Conservation (phyloP, 345 rosid genomes). For the Citropsis articulata region DNA sequence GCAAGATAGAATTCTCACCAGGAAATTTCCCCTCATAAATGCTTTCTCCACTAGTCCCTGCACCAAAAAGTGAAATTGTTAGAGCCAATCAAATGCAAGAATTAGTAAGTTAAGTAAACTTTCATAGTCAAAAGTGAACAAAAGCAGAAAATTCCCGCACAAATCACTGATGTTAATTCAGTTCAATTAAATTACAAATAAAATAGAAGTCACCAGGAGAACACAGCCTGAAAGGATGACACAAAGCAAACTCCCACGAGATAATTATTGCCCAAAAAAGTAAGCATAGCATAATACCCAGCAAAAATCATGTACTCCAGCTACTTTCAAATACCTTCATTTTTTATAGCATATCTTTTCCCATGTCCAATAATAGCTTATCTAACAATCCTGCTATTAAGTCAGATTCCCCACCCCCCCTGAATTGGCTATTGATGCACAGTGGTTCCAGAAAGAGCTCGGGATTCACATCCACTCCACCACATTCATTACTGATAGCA, state of each 20-base stretch:
- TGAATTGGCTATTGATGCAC: background rate
- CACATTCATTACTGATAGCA: background rate
- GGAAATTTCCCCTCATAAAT: conserved; percentile 85
- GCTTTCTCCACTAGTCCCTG: conserved; percentile 94
- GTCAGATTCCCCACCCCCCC: background rate
- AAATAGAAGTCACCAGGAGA: background rate
- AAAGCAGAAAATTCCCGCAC: background rate
- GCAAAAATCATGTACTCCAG: background rate
- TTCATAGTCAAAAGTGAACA: background rate
- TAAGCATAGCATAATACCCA: background rate
- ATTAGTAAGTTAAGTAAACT: background rate
- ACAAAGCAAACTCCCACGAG: background rate
- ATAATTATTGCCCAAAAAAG: background rate
- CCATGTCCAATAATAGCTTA: background rate
- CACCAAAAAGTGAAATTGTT: conserved; percentile 17
- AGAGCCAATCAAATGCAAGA: background rate
- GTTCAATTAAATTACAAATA: background rate
- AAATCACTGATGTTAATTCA: background rate
- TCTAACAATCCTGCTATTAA: background rate
- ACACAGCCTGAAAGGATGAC: background rate
- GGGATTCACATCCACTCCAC: background rate
- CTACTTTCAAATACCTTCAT: background rate
- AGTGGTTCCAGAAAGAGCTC: background rate
- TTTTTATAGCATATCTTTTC: background rate
- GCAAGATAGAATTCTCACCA: conserved; percentile 43